A percentile compares a stretch with the other conserved stretches of the same genome.
Conservation (phyloP, 331 rosid genomes). For the Phaseolus coccineus region DNA sequence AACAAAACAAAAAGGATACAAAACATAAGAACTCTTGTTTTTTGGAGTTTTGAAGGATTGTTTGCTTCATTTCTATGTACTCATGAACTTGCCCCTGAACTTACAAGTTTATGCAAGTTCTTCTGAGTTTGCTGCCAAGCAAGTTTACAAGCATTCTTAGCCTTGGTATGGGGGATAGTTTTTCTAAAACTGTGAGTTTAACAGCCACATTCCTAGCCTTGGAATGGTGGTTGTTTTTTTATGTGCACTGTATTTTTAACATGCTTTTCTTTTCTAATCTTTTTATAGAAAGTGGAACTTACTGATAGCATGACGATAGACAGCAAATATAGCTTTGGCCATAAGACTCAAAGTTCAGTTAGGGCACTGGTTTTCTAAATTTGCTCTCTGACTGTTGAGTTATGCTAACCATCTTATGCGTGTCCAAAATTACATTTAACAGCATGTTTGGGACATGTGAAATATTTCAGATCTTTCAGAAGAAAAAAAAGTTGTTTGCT, state of each 20-base stretch:
- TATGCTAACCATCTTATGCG: constrained; percentile 10
- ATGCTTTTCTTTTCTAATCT: background rate
- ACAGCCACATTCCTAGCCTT: background rate
- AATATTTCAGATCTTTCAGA: too few species aligned
- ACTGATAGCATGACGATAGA: background rate
- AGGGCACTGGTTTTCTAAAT: background rate
- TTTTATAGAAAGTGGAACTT: constrained; percentile 15
- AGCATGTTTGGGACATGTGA: too few species aligned
- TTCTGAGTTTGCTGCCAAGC: background rate
- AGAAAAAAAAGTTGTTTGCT: too few species aligned
- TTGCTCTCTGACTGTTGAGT: constrained; percentile 16
- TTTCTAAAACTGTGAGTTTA: background rate
- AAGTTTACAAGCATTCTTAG: background rate
- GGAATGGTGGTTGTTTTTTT: constrained; percentile 18
- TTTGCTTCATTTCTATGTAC: background rate
- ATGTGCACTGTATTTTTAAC: background rate
- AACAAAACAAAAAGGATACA: background rate
- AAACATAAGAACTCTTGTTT: background rate
- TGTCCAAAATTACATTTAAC: background rate
- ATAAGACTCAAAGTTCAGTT: constrained; percentile 2
- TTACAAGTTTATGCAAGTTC: background rate
- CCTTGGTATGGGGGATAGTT: constrained; percentile 10
- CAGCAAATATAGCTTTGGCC: constrained; percentile 10
- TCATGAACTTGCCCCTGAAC: background rate
- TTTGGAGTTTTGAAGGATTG: background rate